Percentiles rank a stretch among this genome's conserved stretches.
Evolutionary conservation across 148 eudicot genomes (phyloP).

Genomic region (Rheum nobile): DNA sequence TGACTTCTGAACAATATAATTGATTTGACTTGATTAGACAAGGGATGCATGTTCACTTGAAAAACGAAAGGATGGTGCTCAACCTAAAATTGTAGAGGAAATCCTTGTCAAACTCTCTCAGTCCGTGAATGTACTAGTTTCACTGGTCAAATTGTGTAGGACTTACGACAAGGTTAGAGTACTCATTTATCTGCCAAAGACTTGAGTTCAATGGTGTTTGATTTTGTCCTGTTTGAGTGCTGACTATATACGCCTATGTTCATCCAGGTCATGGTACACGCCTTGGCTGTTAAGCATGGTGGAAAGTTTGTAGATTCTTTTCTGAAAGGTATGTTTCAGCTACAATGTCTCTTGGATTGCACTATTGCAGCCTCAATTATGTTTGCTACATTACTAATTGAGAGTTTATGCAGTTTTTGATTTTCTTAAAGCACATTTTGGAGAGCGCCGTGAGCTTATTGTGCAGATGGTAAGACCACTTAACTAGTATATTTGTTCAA

Average conservation of each 20-base stretch:
- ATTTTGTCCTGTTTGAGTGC: not conserved
- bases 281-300: slow-evolving; percentile 54
- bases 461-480: slow-evolving; percentile 37
- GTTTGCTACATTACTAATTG: slow-evolving; percentile 6
- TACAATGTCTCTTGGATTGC: not conserved
- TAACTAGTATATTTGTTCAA: not conserved
- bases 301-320: slow-evolving; percentile 54
- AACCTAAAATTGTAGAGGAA: slow-evolving; percentile 21
- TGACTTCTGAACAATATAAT: not conserved
- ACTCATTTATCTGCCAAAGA: not conserved
- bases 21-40: slow-evolving; percentile 23
- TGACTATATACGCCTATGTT: not conserved
- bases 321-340: slow-evolving; percentile 34
- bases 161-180: slow-evolving; percentile 36
- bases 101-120: slow-evolving; percentile 29
- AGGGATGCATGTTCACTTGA: slow-evolving; percentile 20
- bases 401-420: slow-evolving; percentile 33
- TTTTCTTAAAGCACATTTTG: slow-evolving; percentile 35
- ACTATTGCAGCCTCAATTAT: not conserved
- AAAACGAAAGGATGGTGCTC: slow-evolving; percentile 25
- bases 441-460: slow-evolving; percentile 25
- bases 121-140: slow-evolving; percentile 42
- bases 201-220: not conserved
- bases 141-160: slow-evolving; percentile 40
- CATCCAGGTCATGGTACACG: slow-evolving; percentile 32